Conservation (phyloP, 2,329 filamentous ascomycete species). For the Rutstroemia sydowiana region DNA sequence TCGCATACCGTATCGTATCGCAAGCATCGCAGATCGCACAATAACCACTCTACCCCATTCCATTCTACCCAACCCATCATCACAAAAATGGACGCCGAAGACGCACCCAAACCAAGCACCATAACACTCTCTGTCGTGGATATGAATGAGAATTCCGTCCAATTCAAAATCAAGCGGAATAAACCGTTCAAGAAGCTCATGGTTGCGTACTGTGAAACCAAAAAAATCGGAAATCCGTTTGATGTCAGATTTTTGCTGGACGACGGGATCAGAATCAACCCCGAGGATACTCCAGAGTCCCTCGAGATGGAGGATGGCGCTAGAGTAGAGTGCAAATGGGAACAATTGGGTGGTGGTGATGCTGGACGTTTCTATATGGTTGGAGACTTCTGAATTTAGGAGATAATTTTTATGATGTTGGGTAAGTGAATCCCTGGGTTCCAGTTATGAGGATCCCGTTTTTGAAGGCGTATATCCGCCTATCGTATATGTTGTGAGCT, state of each 20-base stretch:
- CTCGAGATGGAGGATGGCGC: background rate
- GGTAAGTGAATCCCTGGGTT: too few species aligned
- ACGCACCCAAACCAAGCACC: background rate
- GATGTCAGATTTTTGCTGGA: background rate
- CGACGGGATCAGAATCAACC: background rate
- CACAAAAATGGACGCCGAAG: too few species aligned
- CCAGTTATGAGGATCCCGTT: too few species aligned
- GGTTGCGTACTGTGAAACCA: background rate
- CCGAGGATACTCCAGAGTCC: background rate
- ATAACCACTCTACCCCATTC: too few species aligned
- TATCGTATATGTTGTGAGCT: too few species aligned
- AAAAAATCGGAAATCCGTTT: background rate
- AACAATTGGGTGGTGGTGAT: background rate
- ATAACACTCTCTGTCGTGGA: background rate
- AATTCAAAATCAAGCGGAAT: constrained; percentile 3
- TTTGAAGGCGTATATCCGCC: too few species aligned
- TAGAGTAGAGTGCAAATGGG: background rate
- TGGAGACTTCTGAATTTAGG: too few species aligned
- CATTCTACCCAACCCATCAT: too few species aligned
- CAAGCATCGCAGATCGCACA: too few species aligned
- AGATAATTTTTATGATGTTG: too few species aligned
- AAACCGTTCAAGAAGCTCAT: background rate
- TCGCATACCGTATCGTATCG: too few species aligned
- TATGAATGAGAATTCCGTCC: background rate
- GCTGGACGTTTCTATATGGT: background rate